Base-by-base conservation (phyloP, 2,329 filamentous ascomycete species). In the Bipolaris sorokiniana region DNA sequence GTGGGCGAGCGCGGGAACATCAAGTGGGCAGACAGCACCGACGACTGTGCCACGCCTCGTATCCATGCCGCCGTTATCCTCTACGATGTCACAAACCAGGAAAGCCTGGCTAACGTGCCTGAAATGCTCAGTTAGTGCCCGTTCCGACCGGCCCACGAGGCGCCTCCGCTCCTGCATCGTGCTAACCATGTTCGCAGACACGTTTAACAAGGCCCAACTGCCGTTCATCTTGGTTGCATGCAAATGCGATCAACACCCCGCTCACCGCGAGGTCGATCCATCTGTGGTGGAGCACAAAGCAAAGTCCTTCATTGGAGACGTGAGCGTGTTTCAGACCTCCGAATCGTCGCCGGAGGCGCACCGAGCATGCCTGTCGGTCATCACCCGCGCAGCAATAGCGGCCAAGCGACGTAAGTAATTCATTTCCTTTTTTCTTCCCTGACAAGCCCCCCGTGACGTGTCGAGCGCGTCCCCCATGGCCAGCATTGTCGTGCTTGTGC, bases 21-120 rank as follows among this genome's bases (percentile, higher is more conserved):
- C 44, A 88, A 86, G 64, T 82, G 85, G 85, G 85, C 86, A 37
- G 77, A 80, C 33, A 77, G 76, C 20, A 73, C 82, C 40, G 79
- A 89, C 70, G 90, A 91, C 58, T 83, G 88, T 62, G 85, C 88
- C 59, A 83, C 91, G 58, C 91, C 92, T 48, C 84, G 83, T 38
- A 85, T 97, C 69, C 91, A 98, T 70, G 94, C 90, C 18, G 92
- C 90, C 44, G 79, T 97, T 66, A 86, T 94, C 56, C 80, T 98
- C 47, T 97, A 97, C 81, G 91, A 97, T 82, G 90, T 96, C 42
- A 90, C 88, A 76, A 89, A 90, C 73, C 84, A 86, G 66, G 86
- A 88, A 58, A 94, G 88, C 73, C 86, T 96, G 67, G 83, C 84
- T 57, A 86, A 90, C 58, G 82, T 97, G 52, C 88, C 90, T 38